Percentiles rank a stretch among this genome's conserved stretches.
These are phyloP conservation scores for Escovopsis weberi DNA, from an alignment of 2,329 filamentous ascomycete species.

Conservation along the genomic window DNA sequence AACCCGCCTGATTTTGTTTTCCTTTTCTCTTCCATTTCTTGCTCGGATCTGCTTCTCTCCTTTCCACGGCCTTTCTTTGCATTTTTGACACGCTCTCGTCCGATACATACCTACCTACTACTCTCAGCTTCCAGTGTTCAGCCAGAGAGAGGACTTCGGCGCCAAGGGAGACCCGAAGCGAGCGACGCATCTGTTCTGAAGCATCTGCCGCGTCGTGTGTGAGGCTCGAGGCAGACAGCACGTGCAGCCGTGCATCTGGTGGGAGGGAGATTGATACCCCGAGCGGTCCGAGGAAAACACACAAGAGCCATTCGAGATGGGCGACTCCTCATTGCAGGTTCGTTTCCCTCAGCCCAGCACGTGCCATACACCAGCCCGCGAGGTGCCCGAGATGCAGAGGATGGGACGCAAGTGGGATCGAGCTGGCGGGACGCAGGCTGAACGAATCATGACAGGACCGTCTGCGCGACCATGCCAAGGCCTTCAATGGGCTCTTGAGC, in stretches of 20 bases:
- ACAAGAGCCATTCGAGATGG: constrained; percentile 16
- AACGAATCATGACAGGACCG: constrained; percentile 29
- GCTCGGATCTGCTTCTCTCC: no score
- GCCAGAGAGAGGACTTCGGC: no score
- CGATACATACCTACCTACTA: no score
- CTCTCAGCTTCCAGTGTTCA: no score
- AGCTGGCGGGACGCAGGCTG: constrained; percentile 3
- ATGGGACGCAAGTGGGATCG: not conserved
- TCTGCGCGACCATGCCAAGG: constrained; percentile 47
- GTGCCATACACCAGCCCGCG: constrained; percentile 12
- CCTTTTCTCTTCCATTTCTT: no score
- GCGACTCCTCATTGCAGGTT: constrained; percentile 33
- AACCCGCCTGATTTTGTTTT: no score
- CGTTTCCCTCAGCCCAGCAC: constrained; percentile 14
- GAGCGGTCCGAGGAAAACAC: no score
- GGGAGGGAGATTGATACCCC: no score
- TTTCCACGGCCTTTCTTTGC: no score
- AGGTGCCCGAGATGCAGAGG: not conserved
- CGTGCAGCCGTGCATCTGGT: not conserved
- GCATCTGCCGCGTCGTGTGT: not conserved
- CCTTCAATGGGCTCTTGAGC: constrained; percentile 76
- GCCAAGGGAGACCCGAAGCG: no score
- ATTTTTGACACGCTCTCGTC: no score
- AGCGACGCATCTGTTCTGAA: no score
- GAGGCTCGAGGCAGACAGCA: not conserved